Evolutionary conservation across 108 stramenopile species (phyloP), one percentile per base, ranked within the genome.

Genomic region (Craspedostauros australis): DNA sequence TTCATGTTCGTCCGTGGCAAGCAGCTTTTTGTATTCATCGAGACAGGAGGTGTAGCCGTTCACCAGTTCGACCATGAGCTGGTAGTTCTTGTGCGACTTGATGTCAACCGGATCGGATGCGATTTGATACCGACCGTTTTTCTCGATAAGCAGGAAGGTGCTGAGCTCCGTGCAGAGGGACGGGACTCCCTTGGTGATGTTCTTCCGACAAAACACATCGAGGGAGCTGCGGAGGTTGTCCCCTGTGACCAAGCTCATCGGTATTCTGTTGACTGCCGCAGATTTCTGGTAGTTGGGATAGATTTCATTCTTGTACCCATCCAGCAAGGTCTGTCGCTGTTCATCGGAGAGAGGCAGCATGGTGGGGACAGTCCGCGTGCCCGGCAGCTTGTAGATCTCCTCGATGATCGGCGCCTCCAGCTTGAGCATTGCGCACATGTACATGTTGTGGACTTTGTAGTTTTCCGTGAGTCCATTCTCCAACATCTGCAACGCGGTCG

Each of bases 351-450:
- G 50, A 0, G 70, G 72, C 2, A 77, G 29, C 54, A 61, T 51
- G 9, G 85, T 67, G 20, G 84, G 71, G 56, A 86, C 46, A 7
- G 84, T 82, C 15, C 66, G 65, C 34, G 84, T 85, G 8, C 88
- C 86, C 24, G 41, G 57, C n/a, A 83, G 44, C 21, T 65, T 60
- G 38, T 70, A 36, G 2, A 69, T 73, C 42, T 70, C 63, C 18
- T 64, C 51, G 47, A 65, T 72, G 0, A 69, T 77, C 5, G 47
- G 44, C 23, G 44, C 50, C 20, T 60, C 66, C 36, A 86, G 53
- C 25, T 86, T 53, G 45, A 98, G 56, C 15, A 91, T 39, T 14
- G 94, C 75, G 66, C 84, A 93, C 91, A 95, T 95, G 60, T 94
- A 82, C 6, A 91, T 86, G 3, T 80, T 68, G 72, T 98, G 97